Percentiles rank a stretch among this genome's conserved stretches.
phyloP scores from a whole-genome alignment of 192 early-diverging fungal genomes.

The Coemansia erecta region DNA sequence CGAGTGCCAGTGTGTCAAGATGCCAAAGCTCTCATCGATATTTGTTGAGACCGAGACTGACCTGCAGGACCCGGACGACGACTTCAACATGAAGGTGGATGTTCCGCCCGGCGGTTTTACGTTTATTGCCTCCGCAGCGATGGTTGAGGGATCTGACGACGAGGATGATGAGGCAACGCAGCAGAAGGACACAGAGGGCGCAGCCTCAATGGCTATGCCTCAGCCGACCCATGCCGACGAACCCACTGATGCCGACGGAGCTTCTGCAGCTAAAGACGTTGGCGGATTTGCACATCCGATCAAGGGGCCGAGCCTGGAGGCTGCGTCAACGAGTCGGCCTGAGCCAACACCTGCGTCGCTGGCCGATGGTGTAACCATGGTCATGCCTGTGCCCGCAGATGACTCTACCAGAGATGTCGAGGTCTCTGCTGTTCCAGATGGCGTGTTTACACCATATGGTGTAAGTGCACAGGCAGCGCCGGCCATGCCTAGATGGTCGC shows the following conservation, averaged over 20 bases:
- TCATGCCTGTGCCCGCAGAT: slow-evolving; percentile 27
- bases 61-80: slow-evolving; percentile 5
- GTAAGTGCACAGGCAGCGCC: slow-evolving; percentile 5
- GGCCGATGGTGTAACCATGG: background rate
- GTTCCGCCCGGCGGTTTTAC: slow-evolving; percentile 44
- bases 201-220: background rate
- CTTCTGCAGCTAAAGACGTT: background rate
- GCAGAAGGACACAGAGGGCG: background rate
- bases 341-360: background rate
- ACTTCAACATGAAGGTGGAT: slow-evolving; percentile 31
- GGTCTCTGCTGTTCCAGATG: slow-evolving; percentile 13
- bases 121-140: slow-evolving; percentile 37
- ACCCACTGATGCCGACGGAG: slow-evolving; percentile 1
- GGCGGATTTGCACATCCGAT: slow-evolving; percentile 30
- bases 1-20: slow-evolving; percentile 11
- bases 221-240: background rate
- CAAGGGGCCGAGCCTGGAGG: background rate
- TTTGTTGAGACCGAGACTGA: background rate
- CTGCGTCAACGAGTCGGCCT: background rate
- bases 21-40: slow-evolving; percentile 19
- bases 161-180: slow-evolving; percentile 2
- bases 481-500: slow-evolving; percentile 14
- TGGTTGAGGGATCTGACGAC: slow-evolving; percentile 20
- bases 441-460: slow-evolving; percentile 17
- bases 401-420: background rate